A percentile compares a stretch with the other conserved stretches of the same genome.
Conservation (phyloP, 2,329 filamentous ascomycete genomes). For the Colletotrichum ledebouriae region DNA sequence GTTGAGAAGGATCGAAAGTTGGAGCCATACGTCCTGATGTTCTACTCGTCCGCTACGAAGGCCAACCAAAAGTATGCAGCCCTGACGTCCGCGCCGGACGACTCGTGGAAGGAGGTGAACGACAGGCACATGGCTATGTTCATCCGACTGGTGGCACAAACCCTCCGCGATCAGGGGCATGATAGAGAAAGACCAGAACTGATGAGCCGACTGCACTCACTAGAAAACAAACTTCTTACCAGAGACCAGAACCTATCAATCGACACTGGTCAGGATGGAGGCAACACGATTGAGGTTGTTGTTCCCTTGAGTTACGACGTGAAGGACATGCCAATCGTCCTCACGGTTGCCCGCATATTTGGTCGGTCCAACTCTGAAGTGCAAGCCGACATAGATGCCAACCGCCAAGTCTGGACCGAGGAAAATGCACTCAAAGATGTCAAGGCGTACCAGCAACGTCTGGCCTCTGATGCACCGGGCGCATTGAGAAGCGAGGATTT, state of each 20-base stretch:
- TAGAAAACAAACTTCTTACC: conserved; percentile 93
- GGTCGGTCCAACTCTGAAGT: conserved; percentile 82
- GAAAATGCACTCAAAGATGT: conserved; percentile 91
- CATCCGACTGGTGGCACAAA: conserved; percentile 84
- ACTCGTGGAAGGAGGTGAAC: conserved; percentile 90
- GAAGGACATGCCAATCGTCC: conserved; percentile 96
- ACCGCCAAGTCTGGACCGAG: conserved; percentile 88
- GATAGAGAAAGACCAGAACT: conserved; percentile 88
- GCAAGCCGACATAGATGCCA: conserved; percentile 87
- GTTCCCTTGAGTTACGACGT: conserved; percentile 91
- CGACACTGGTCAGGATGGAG: conserved; percentile 68
- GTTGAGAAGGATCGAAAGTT: conserved; percentile 95
- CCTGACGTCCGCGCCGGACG: conserved; percentile 81
- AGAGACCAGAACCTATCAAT: conserved; percentile 91
- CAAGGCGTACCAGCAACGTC: conserved; percentile 91
- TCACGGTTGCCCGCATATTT: conserved; percentile 89
- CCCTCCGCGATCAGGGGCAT: conserved; percentile 87
- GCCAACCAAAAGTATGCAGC: conserved; percentile 82
- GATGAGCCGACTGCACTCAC: conserved; percentile 79
- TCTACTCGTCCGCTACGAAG: conserved; percentile 94
- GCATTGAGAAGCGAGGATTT: conserved; percentile 90
- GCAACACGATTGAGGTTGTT: conserved; percentile 82
- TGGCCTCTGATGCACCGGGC: conserved; percentile 83
- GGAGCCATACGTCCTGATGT: conserved; percentile 93
- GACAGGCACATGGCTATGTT: conserved; percentile 96